Conservation (phyloP, 208 protist genomes). For the Acanthamoeba healyi region DNA sequence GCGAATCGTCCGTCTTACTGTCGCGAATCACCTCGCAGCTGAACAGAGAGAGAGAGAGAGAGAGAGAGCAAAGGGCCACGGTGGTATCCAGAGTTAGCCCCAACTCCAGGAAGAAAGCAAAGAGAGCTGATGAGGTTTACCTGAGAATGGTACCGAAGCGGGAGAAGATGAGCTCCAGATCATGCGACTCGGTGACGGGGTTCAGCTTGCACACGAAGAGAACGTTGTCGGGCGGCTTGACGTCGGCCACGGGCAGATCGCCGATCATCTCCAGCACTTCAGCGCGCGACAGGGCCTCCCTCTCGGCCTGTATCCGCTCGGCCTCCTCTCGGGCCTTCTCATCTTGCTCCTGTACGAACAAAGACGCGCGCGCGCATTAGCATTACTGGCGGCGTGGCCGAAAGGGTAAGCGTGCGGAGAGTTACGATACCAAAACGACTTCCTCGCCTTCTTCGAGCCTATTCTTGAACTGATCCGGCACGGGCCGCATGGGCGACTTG, state of each 20-base stretch:
- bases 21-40: slow-evolving; percentile 90
- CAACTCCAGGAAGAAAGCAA: too few species aligned
- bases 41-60: neutral
- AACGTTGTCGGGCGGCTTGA: slow-evolving; percentile 97
- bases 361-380: neutral
- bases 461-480: slow-evolving; percentile 46
- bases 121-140: too few species aligned
- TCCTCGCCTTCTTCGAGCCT: slow-evolving; percentile 74
- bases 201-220: slow-evolving; percentile 99
- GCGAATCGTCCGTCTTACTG: slow-evolving; percentile 90
- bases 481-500: slow-evolving; percentile 39
- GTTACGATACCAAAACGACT: neutral
- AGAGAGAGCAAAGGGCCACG: neutral
- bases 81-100: too few species aligned
- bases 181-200: slow-evolving; percentile 95
- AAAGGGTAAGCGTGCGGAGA: neutral
- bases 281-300: slow-evolving; percentile 86
- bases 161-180: slow-evolving; percentile 96
- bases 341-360: neutral
- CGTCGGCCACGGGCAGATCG: slow-evolving; percentile 95
- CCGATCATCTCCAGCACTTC: slow-evolving; percentile 97
- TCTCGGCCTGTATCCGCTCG: neutral
- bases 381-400: neutral
- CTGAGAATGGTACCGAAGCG: slow-evolving; percentile 96
- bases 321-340: slow-evolving; percentile 36